Percentiles rank a stretch among this genome's conserved stretches.
These are phyloP conservation scores for Boletales sp. DNA, from an alignment of 768 basidiomycete genomes.

Conservation along the genomic window DNA sequence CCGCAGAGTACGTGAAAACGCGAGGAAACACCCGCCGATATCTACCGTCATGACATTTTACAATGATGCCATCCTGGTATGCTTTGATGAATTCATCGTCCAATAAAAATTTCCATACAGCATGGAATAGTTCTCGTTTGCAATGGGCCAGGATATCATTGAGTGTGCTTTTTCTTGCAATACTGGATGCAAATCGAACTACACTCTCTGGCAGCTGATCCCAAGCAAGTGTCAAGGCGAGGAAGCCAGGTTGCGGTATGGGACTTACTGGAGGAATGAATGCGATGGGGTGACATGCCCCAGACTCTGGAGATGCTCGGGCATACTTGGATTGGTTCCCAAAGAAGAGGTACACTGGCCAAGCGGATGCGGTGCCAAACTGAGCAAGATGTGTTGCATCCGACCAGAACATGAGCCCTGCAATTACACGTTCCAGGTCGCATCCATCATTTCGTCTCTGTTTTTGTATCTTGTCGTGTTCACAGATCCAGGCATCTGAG, in stretches of 20 bases:
- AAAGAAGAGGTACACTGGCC: too few relatives aligned
- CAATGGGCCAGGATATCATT: conserved; percentile 2
- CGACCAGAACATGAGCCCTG: conserved; percentile 18
- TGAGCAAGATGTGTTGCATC: conserved; percentile 15
- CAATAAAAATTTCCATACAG: background rate
- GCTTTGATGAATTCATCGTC: conserved; percentile 20
- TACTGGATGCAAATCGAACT: background rate
- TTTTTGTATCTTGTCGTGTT: conserved; percentile 22
- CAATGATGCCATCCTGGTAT: conserved; percentile 22
- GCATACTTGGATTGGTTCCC: too few relatives aligned
- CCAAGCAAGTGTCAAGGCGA: too few relatives aligned
- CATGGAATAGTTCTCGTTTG: conserved; percentile 5
- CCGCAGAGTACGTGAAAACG: conserved; percentile 33
- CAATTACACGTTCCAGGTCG: conserved; percentile 11
- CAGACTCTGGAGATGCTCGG: too few relatives aligned
- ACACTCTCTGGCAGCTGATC: background rate
- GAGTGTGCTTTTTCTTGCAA: background rate
- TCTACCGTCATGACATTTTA: conserved; percentile 21
- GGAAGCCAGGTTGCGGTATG: too few relatives aligned
- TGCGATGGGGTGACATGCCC: too few relatives aligned
- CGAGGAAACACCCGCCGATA: conserved; percentile 20
- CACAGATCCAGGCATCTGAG: conserved; percentile 19
- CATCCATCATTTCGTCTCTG: conserved; percentile 12
- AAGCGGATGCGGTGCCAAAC: conserved; percentile 12
- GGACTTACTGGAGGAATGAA: too few relatives aligned